These are phyloP conservation scores for Silene conica DNA, from an alignment of 148 eudicot genomes.

Conservation along the genomic window DNA sequence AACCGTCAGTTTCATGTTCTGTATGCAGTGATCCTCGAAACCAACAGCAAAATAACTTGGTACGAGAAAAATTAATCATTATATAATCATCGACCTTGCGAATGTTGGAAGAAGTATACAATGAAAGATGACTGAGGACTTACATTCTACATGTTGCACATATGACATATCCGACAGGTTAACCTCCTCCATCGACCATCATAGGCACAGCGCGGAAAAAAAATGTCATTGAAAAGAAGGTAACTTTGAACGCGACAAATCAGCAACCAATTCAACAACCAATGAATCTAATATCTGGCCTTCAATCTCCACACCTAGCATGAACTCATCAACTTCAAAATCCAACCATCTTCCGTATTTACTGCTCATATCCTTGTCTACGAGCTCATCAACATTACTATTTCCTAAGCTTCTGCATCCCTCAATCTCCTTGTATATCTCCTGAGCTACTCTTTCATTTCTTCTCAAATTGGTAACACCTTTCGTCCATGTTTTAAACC, in stretches of 20 bases:
- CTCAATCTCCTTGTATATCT: constrained; percentile 58
- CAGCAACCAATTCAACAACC: constrained; percentile 66
- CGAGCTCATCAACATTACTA: constrained; percentile 80
- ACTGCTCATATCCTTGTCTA: constrained; percentile 92
- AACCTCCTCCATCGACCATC: not conserved
- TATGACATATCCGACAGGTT: not conserved
- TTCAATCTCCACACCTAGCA: constrained; percentile 64
- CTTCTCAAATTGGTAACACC: constrained; percentile 50
- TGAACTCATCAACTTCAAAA: constrained; percentile 62
- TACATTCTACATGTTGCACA: constrained; percentile 3
- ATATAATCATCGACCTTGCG: no score
- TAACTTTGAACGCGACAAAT: constrained; percentile 33
- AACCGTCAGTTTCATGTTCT: no score
- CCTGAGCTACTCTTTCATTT: constrained; percentile 58
- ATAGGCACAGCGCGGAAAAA: not conserved
- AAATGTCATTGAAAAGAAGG: not conserved
- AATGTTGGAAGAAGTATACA: not conserved
- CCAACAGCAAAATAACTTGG: no score
- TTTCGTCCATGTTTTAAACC: constrained; percentile 48
- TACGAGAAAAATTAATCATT: no score
- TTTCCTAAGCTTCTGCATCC: constrained; percentile 60
- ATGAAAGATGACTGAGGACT: not conserved
- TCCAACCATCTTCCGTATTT: constrained; percentile 75
- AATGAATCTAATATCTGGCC: constrained; percentile 52
- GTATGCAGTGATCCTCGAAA: no score